Percentiles rank a stretch among this genome's conserved stretches.
Evolutionary conservation across 139 green algal genomes (phyloP).

Genomic region (Chlamydomonas sp.): DNA sequence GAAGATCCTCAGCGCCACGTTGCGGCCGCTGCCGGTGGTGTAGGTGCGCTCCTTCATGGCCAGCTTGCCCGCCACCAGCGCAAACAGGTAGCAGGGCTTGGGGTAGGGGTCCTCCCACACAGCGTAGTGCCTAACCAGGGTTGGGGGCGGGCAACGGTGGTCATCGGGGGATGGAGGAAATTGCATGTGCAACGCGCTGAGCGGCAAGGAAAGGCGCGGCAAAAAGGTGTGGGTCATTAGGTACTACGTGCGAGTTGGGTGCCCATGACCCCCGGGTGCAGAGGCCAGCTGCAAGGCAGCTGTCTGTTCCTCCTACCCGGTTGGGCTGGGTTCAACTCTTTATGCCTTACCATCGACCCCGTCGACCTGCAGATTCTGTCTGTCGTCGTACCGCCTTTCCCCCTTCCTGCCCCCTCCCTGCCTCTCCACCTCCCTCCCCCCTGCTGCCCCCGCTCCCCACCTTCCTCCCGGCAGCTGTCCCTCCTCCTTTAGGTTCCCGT

Average conservation of each 20-base stretch:
- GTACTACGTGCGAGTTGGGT: no score
- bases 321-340: no score
- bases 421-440: background rate
- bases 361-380: no score
- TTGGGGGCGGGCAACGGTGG: background rate
- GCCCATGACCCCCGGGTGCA: no score
- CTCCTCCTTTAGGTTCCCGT: slow-evolving; percentile 94
- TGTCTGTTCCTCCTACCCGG: no score
- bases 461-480: slow-evolving; percentile 79
- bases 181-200: no score
- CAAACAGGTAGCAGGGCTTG: slow-evolving; percentile 99
- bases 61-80: slow-evolving; percentile 95
- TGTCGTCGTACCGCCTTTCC: no score
- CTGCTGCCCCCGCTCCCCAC: slow-evolving; percentile 14
- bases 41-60: slow-evolving; percentile 86
- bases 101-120: slow-evolving; percentile 93
- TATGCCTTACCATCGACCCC: no score
- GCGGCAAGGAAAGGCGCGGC: no score
- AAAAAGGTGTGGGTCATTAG: no score
- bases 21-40: slow-evolving; percentile 78
- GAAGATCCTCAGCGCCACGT: slow-evolving; percentile 93
- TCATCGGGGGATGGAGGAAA: background rate
- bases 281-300: no score
- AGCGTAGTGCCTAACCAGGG: slow-evolving; percentile 67
- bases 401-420: background rate